Evolutionary conservation across 306 rosid species (phyloP).

Genomic region (Cajanus cajan): DNA sequence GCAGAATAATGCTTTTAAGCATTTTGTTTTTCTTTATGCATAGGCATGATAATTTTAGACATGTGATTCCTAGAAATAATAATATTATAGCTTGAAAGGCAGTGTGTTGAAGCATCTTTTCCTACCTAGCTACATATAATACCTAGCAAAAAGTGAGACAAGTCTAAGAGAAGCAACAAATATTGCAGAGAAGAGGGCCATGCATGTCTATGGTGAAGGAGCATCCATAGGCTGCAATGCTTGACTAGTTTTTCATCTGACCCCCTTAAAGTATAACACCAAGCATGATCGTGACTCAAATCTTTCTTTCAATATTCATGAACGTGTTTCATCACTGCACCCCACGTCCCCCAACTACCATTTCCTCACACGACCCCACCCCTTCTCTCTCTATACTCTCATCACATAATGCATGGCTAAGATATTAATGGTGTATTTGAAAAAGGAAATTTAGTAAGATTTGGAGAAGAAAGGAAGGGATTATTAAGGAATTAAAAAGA

Average conservation of each 20-base stretch:
- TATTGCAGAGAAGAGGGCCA: background rate
- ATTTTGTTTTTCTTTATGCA: too few relatives aligned
- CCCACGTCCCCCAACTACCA: background rate
- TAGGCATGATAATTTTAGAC: too few relatives aligned
- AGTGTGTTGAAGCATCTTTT: background rate
- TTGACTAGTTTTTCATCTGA: conserved; percentile 19
- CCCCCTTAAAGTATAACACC: conserved; percentile 29
- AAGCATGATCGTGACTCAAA: background rate
- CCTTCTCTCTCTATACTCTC: background rate
- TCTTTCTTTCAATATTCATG: background rate
- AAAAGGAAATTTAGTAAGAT: too few relatives aligned
- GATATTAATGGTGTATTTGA: too few relatives aligned
- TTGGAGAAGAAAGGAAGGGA: too few relatives aligned
- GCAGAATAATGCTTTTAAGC: too few relatives aligned
- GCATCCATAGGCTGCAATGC: conserved; percentile 4
- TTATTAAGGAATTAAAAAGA: too few relatives aligned
- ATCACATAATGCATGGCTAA: too few relatives aligned
- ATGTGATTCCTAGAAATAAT: too few relatives aligned
- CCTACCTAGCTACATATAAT: background rate
- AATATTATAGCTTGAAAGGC: too few relatives aligned
- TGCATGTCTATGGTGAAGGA: conserved; percentile 18
- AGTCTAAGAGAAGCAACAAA: background rate
- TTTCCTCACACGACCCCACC: background rate
- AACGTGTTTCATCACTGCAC: background rate
- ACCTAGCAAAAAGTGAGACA: background rate